These are phyloP conservation scores for Dimargaris xerosporica DNA, from an alignment of 192 early-diverging fungal genomes.

Conservation along the genomic window DNA sequence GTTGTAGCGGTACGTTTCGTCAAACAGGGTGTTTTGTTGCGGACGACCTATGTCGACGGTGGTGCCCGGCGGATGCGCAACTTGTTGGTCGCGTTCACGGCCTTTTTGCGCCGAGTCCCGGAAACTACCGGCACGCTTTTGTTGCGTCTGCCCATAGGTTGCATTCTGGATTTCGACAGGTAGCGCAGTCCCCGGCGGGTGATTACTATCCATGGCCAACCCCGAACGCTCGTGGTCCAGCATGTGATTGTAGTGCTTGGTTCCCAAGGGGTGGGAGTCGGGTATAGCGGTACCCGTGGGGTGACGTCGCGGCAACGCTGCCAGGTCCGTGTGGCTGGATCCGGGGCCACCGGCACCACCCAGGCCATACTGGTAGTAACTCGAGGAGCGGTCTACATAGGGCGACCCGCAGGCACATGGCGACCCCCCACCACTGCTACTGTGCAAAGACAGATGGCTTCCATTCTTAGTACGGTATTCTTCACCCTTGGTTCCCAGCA, in stretches of 20 bases:
- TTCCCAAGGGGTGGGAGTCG: not conserved
- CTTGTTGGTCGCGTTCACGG: too few species aligned
- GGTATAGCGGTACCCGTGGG: not conserved
- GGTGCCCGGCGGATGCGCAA: not conserved
- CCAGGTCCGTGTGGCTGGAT: not conserved
- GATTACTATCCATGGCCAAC: not conserved
- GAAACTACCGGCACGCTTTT: too few species aligned
- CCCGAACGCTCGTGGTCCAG: not conserved
- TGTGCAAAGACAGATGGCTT: too few species aligned
- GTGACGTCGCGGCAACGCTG: not conserved
- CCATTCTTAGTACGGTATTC: too few species aligned
- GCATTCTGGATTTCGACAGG: not conserved
- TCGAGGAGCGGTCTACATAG: too few species aligned
- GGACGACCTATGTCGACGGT: not conserved
- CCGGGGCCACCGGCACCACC: not conserved
- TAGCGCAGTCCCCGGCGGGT: not conserved
- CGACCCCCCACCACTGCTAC: too few species aligned
- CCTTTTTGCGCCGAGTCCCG: too few species aligned
- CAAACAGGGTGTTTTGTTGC: not conserved
- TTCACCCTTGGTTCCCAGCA: not conserved
- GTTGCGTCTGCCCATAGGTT: not conserved
- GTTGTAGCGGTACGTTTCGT: not conserved
- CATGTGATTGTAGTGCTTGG: not conserved
- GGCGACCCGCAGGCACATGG: too few species aligned
- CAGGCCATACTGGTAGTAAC: too few species aligned